Evolutionary conservation across 2,329 filamentous ascomycete species (phyloP), one percentile per base, ranked within the genome.

Genomic region (Colletotrichum acutatum): DNA sequence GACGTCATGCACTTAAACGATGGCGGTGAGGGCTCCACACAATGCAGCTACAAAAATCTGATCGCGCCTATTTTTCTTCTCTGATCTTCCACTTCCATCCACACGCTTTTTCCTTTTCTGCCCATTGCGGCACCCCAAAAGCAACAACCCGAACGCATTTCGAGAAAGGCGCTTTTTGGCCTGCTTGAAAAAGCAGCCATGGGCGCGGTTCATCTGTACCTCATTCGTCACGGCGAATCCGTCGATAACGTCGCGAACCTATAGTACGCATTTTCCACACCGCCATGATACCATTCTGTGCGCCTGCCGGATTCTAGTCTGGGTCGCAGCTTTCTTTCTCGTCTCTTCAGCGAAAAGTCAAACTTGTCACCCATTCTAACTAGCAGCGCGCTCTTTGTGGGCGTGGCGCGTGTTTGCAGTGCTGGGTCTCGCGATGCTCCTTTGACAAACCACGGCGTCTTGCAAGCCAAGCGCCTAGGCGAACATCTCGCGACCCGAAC

Each of bases 151-250:
- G 42, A 49, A 7, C 42, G 5, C 19, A n/a, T 9, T 8, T 5
- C 19, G 19, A 49, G 42, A 49, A 9, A 49, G 42, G 42, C 42
- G 19, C 19, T 49, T 4, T 22, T n/a, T n/a, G 42, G 42, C 4
- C 32, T 34, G 16, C 32, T 46, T 32, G 65, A 28, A 46, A 46
- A 6, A 8, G 2, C 65, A 74, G 54, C 53, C 11, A 75, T 75
- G 74, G 66, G 74, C 58, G 60, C 60, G 52, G 28, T 75, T 65
- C 66, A 71, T 66, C 82, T 98, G 68, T 91, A 95, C 78, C 88
- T 98, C 77, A 90, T 97, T 78, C 92, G 95, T 69, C 95, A 98
- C 86, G 95, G 92, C 79, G 95, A 98, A 84, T 96, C 94, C 19
- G 93, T 97, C 76, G 94, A 98, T 83, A 98, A 98, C 81, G 92